A percentile compares a stretch with the other conserved stretches of the same genome.
phyloP scores from a whole-genome alignment of 179 eudicot genomes.

The Beta corolliflora region DNA sequence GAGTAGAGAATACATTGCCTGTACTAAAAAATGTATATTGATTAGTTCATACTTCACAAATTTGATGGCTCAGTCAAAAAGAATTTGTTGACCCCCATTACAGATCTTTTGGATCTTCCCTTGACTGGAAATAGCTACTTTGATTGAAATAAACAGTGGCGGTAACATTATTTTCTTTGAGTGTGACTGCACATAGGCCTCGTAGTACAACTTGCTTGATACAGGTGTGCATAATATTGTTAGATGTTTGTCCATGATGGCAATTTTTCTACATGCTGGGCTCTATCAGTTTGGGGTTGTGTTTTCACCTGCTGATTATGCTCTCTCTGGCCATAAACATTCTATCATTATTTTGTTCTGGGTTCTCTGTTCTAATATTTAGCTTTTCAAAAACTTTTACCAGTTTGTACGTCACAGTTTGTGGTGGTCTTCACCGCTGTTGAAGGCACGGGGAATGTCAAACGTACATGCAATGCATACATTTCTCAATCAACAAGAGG shows the following conservation, averaged over 20 bases:
- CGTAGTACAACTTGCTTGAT: background rate
- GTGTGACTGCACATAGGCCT: background rate
- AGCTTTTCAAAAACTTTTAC: constrained; percentile 17
- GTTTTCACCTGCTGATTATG: background rate
- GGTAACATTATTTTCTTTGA: background rate
- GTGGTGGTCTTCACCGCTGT: constrained; percentile 77
- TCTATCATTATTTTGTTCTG: background rate
- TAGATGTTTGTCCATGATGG: background rate
- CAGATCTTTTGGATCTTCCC: background rate
- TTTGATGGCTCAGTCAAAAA: background rate
- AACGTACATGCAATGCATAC: constrained; percentile 69
- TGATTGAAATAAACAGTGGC: background rate
- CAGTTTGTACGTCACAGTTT: constrained; percentile 86
- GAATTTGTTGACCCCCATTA: background rate
- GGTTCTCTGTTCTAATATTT: constrained; percentile 22
- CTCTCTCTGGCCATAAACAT: background rate
- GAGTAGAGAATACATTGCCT: background rate
- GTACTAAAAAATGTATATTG: background rate
- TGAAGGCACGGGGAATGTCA: constrained; percentile 46
- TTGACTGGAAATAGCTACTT: background rate
- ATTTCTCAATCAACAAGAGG: constrained; percentile 87
- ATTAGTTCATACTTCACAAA: background rate
- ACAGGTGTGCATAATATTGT: background rate
- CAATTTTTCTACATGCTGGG: background rate
- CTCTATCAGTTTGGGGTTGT: background rate